Conservation (phyloP, 2,329 filamentous ascomycete genomes). For the Ascosphaera aggregata region DNA sequence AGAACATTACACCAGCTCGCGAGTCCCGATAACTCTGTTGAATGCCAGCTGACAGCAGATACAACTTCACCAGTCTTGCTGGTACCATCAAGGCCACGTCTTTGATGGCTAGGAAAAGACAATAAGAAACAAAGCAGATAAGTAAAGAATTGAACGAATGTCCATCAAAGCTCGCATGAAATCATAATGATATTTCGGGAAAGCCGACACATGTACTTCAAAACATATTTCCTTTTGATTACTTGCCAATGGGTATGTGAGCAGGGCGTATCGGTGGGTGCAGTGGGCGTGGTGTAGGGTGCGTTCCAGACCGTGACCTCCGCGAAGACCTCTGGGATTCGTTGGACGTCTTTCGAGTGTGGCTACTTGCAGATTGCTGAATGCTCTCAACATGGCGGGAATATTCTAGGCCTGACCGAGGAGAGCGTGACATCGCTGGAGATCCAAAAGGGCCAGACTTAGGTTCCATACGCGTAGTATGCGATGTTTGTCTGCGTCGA, state of each 20-base stretch:
- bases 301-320: not conserved
- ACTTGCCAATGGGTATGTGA: not conserved
- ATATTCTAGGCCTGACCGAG: not conserved
- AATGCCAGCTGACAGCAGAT: not conserved
- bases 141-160: not conserved
- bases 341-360: constrained; percentile 22
- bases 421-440: not conserved
- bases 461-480: constrained; percentile 10
- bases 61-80: not conserved
- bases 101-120: not conserved
- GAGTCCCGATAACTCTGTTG: too few relatives aligned
- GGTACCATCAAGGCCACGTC: not conserved
- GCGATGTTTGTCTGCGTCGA: constrained; percentile 26
- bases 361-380: not conserved
- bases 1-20: too few relatives aligned
- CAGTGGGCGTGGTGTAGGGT: not conserved
- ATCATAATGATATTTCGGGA: too few relatives aligned
- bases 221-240: constrained; percentile 16
- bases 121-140: not conserved
- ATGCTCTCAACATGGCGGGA: not conserved
- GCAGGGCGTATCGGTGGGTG: not conserved
- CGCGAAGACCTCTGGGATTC: constrained; percentile 10
- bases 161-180: too few relatives aligned
- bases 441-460: not conserved
- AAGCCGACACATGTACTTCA: too few relatives aligned